These are phyloP conservation scores for Boletus subcaerulescens DNA, from an alignment of 768 basidiomycete species.

Conservation along the genomic window DNA sequence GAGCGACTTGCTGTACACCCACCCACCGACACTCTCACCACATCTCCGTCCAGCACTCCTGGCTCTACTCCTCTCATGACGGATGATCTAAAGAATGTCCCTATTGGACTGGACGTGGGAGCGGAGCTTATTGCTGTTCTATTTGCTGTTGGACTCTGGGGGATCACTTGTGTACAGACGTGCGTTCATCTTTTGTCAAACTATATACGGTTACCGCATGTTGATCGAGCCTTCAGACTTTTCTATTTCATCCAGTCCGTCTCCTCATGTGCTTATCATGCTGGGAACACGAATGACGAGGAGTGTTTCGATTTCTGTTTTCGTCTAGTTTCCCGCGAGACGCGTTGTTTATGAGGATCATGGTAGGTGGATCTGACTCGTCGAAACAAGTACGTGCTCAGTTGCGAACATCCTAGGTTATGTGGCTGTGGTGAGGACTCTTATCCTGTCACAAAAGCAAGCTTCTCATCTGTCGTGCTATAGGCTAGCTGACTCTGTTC, in stretches of 20 bases:
- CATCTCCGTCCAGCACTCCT: not conserved
- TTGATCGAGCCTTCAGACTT: not conserved
- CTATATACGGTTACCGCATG: not conserved
- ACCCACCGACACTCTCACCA: not conserved
- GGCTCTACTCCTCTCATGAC: not conserved
- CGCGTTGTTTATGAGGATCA: not conserved
- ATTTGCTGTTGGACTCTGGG: conserved; percentile 23
- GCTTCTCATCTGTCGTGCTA: not conserved
- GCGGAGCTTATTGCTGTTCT: conserved; percentile 15
- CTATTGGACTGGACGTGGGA: conserved; percentile 7
- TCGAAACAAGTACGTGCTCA: not conserved
- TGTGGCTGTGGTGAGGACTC: conserved; percentile 15
- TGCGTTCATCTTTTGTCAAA: not conserved
- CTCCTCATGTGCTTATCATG: not conserved
- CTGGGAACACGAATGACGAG: not conserved
- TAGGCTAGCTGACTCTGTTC: conserved; percentile 15
- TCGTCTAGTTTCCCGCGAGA: conserved; percentile 9
- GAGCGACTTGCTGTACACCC: not conserved
- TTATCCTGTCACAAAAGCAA: not conserved
- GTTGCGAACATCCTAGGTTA: conserved; percentile 5
- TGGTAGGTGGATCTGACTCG: conserved; percentile 4
- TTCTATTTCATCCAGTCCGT: conserved; percentile 22
- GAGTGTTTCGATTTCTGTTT: not conserved
- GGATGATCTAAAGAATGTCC: not conserved
- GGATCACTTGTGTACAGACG: conserved; percentile 23